Evolutionary conservation across 306 rosid genomes (phyloP).

Genomic region (Astragalus membranaceus): DNA sequence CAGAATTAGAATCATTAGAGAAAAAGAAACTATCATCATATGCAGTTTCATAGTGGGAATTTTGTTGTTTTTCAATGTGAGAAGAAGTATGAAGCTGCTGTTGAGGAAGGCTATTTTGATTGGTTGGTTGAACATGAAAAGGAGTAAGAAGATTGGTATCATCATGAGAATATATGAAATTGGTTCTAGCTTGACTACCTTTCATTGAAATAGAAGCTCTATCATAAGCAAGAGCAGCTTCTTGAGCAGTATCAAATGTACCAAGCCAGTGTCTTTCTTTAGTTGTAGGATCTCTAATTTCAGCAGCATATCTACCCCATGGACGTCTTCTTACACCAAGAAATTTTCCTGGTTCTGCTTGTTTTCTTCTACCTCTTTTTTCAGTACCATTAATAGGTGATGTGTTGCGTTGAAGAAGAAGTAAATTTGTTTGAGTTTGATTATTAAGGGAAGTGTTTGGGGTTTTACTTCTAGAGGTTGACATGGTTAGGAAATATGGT

Average conservation of each 20-base stretch:
- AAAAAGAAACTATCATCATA: conserved; percentile 45
- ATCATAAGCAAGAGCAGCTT: conserved; percentile 99
- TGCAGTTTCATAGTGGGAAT: conserved; percentile 13
- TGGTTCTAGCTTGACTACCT: conserved; percentile 90
- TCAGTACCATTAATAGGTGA: conserved; percentile 43
- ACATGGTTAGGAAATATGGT: conserved; percentile 42
- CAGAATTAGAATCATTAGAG: conserved; percentile 61
- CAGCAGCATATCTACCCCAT: conserved; percentile 99
- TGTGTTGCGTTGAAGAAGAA: conserved; percentile 46
- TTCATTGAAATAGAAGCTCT: conserved; percentile 95
- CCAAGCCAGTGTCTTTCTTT: conserved; percentile 99
- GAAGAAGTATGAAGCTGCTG: background rate
- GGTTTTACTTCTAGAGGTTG: conserved; percentile 45
- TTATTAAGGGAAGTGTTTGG: conserved; percentile 35
- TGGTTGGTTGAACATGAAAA: conserved; percentile 43
- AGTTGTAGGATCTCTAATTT: conserved; percentile 87
- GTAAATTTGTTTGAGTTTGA: conserved; percentile 39
- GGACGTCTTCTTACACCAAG: conserved; percentile 90
- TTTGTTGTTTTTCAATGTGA: background rate
- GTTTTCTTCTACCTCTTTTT: conserved; percentile 77
- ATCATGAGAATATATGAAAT: conserved; percentile 53
- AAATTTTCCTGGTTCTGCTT: conserved; percentile 78
- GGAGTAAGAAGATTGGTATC: conserved; percentile 44
- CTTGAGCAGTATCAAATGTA: conserved; percentile 96
- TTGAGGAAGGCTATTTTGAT: conserved; percentile 23